A percentile compares a stretch with the other conserved stretches of the same genome.
These are phyloP conservation scores for Pyrenophora graminea DNA, from an alignment of 2,329 filamentous ascomycete genomes.

Conservation along the genomic window DNA sequence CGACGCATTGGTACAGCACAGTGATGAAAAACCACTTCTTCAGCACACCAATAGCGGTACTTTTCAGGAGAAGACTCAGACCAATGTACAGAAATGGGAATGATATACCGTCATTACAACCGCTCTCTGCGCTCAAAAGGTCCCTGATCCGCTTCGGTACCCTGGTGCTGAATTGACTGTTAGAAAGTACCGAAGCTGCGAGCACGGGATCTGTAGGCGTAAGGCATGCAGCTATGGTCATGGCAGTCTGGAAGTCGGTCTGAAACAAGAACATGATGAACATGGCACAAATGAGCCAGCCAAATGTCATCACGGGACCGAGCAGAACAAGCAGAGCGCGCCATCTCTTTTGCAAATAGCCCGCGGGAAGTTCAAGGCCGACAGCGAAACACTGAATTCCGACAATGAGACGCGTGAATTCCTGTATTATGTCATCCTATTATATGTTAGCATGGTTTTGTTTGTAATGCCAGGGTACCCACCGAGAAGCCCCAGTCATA, in stretches of 20 bases:
- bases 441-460: constrained; percentile 11
- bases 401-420: constrained; percentile 52
- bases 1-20: constrained; percentile 59
- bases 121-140: constrained; percentile 59
- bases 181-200: constrained; percentile 58
- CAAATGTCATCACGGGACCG: constrained; percentile 57
- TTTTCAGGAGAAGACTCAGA: constrained; percentile 51
- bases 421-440: constrained; percentile 48
- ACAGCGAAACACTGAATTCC: constrained; percentile 50
- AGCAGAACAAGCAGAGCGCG: constrained; percentile 56
- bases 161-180: constrained; percentile 57
- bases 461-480: neutral
- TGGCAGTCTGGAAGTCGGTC: constrained; percentile 51
- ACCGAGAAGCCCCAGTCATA: constrained; percentile 46
- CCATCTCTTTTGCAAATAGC: constrained; percentile 58
- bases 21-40: constrained; percentile 60
- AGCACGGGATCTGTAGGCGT: constrained; percentile 63
- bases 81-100: constrained; percentile 63
- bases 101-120: constrained; percentile 60
- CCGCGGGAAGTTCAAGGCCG: constrained; percentile 46
- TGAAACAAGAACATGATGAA: constrained; percentile 55
- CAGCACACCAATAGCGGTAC: constrained; percentile 46
- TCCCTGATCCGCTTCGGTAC: constrained; percentile 58
- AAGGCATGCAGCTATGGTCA: constrained; percentile 59
- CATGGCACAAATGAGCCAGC: constrained; percentile 54